phyloP scores from a whole-genome alignment of 345 rosid genomes.

The Cardamine resedifolia region DNA sequence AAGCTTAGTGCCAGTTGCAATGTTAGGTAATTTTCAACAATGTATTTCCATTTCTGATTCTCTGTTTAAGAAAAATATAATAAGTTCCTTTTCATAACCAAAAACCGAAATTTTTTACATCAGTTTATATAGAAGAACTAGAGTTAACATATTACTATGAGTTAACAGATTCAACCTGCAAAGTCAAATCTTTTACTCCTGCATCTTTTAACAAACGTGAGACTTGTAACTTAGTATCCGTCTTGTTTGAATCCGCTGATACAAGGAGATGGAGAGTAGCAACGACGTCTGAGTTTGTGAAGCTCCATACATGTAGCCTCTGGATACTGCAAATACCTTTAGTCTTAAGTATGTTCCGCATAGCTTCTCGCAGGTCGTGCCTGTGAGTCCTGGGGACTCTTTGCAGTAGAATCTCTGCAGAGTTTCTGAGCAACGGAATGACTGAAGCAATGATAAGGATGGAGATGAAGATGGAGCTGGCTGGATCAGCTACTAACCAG shows the following conservation, averaged over 20 bases:
- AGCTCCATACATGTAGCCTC: conserved; percentile 86
- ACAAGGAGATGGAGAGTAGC: conserved; percentile 81
- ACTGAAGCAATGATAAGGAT: conserved; percentile 82
- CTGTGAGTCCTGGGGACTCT: conserved; percentile 83
- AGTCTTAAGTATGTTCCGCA: conserved; percentile 50
- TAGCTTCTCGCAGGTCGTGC: conserved; percentile 53
- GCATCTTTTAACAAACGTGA: conserved; percentile 63
- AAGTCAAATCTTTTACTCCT: conserved; percentile 81
- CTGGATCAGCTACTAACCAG: conserved; percentile 99
- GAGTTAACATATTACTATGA: conserved; percentile 9
- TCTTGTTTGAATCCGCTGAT: conserved; percentile 59
- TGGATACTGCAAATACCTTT: conserved; percentile 66
- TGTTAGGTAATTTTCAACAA: background rate
- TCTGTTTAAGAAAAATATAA: background rate
- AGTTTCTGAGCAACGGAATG: conserved; percentile 84
- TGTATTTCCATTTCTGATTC: background rate
- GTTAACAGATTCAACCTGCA: conserved; percentile 63
- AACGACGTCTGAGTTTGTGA: conserved; percentile 75
- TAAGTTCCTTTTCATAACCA: background rate
- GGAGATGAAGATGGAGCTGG: conserved; percentile 91
- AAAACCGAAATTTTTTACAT: background rate
- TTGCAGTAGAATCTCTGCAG: conserved; percentile 86
- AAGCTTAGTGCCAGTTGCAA: background rate
- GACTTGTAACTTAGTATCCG: conserved; percentile 53
- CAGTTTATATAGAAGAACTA: background rate